Evolutionary conservation across 768 basidiomycete genomes (phyloP).

Genomic region (Psilocybe subaeruginosa): DNA sequence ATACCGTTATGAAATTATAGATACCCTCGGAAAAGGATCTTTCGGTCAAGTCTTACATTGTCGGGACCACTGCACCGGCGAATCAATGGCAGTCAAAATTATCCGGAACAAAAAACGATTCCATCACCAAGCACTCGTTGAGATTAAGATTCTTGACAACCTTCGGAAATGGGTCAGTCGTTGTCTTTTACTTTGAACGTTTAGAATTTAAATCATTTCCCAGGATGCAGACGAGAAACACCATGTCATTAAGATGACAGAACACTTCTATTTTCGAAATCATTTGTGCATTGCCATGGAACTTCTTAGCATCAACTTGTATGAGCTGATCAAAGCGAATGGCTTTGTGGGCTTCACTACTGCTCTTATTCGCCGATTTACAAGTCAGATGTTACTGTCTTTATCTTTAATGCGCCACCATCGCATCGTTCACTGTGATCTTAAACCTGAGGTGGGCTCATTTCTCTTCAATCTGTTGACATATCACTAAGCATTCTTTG

Average conservation of each 20-base stretch:
- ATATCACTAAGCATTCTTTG: neutral
- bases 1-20: slow-evolving; percentile 95
- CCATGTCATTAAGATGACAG: slow-evolving; percentile 97
- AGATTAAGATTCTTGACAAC: slow-evolving; percentile 97
- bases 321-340: slow-evolving; percentile 99
- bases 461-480: neutral
- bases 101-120: slow-evolving; percentile 99
- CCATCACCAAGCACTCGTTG: slow-evolving; percentile 97
- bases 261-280: slow-evolving; percentile 96
- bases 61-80: slow-evolving; percentile 92
- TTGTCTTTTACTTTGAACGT: neutral
- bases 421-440: slow-evolving; percentile 96
- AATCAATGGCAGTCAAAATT: slow-evolving; percentile 98
- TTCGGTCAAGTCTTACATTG: slow-evolving; percentile 97
- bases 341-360: slow-evolving; percentile 99
- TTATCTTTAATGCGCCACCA: slow-evolving; percentile 95
- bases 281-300: slow-evolving; percentile 99
- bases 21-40: slow-evolving; percentile 94
- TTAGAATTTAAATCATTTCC: slow-evolving; percentile 1
- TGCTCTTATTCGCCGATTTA: slow-evolving; percentile 91
- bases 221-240: slow-evolving; percentile 97
- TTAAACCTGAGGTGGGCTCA: slow-evolving; percentile 89
- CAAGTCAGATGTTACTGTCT: slow-evolving; percentile 92
- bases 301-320: slow-evolving; percentile 95
- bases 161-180: slow-evolving; percentile 88